Conservation (phyloP, 2,329 filamentous ascomycete genomes). For the Clonostachys rosea region DNA sequence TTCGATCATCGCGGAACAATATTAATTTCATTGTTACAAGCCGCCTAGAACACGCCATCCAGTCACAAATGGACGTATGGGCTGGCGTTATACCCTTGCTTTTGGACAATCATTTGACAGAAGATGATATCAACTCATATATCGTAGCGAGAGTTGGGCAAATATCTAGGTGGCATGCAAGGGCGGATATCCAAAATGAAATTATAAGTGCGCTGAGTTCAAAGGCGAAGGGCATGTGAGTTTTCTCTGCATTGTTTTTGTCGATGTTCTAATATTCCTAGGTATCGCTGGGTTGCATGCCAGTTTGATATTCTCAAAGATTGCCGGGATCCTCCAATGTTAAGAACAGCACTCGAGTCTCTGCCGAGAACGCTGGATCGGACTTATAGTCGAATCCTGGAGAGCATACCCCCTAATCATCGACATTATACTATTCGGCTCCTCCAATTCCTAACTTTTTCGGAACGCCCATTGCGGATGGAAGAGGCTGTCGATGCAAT, state of each 20-base stretch:
- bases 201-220: no score
- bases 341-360: neutral
- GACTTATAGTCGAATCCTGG: neutral
- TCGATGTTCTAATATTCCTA: neutral
- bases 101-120: no score
- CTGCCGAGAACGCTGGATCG: neutral
- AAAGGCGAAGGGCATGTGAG: neutral
- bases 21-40: neutral
- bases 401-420: no score
- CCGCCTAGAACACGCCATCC: neutral
- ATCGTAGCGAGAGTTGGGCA: neutral
- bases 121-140: neutral
- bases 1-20: no score
- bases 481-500: neutral
- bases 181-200: no score
- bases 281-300: neutral
- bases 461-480: neutral
- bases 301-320: neutral
- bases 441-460: neutral
- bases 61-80: no score
- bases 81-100: no score
- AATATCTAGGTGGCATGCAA: no score
- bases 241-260: no score
- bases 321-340: neutral
- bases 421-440: neutral